A percentile compares a stretch with the other conserved stretches of the same genome.
phyloP scores from a whole-genome alignment of 768 basidiomycete genomes.

The Mycena chlorophos region DNA sequence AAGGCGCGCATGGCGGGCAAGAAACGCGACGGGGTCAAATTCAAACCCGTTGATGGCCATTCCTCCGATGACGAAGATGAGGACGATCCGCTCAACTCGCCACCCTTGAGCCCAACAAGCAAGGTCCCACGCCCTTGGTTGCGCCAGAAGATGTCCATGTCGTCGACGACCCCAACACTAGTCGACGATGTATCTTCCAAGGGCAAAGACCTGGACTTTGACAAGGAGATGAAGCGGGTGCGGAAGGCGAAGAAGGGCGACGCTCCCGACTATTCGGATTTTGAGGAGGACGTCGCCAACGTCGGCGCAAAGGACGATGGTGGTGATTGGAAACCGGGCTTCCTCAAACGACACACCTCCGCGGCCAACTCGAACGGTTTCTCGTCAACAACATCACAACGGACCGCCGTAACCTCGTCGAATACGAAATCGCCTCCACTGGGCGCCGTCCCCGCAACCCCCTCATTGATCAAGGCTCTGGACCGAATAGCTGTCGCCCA shows the following conservation, averaged over 20 bases:
- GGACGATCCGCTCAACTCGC: conserved; percentile 21
- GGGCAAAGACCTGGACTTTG: conserved; percentile 34
- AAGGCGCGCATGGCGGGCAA: conserved; percentile 17
- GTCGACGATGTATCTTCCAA: conserved; percentile 22
- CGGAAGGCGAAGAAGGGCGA: conserved; percentile 31
- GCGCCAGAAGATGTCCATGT: conserved; percentile 24
- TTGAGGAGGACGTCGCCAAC: conserved; percentile 45
- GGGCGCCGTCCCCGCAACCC: conserved; percentile 58
- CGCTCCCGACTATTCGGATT: conserved; percentile 46
- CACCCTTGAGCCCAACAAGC: conserved; percentile 18
- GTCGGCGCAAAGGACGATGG: conserved; percentile 17
- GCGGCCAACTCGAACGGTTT: conserved; percentile 18
- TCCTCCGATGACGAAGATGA: conserved; percentile 33
- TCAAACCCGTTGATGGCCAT: conserved; percentile 24
- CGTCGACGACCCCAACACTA: conserved; percentile 25
- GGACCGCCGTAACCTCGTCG: conserved; percentile 22
- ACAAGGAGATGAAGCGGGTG: conserved; percentile 43
- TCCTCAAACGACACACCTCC: conserved; percentile 43
- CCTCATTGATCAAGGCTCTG: conserved; percentile 63
- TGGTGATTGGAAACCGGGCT: conserved; percentile 50
- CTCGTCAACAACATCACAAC: conserved; percentile 26
- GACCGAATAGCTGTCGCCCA: conserved; percentile 61
- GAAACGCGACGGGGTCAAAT: conserved; percentile 30
- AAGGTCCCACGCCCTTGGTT: conserved; percentile 25
- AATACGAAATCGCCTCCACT: conserved; percentile 24